A percentile compares a stretch with the other conserved stretches of the same genome.
Conservation (phyloP, 495 filamentous ascomycete genomes). For the Aspergillus wentii region DNA sequence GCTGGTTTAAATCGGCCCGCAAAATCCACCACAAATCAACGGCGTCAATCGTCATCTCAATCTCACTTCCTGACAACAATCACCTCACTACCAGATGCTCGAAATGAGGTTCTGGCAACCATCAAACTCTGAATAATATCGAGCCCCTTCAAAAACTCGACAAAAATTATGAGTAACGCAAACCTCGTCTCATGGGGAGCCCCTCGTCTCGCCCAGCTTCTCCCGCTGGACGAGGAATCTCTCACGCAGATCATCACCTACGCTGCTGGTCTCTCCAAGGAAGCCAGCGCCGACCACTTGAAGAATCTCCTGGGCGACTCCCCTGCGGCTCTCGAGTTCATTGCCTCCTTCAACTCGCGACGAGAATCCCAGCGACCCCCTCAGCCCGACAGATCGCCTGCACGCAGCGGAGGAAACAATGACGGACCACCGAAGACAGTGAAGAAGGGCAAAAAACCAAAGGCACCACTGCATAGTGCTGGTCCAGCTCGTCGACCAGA, state of each 20-base stretch:
- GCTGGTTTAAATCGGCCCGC: too few relatives aligned
- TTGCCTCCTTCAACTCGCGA: slow-evolving; percentile 80
- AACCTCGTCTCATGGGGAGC: slow-evolving; percentile 49
- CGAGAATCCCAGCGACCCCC: slow-evolving; percentile 39
- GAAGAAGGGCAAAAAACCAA: slow-evolving; percentile 52
- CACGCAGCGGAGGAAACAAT: slow-evolving; percentile 19
- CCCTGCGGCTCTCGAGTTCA: slow-evolving; percentile 81
- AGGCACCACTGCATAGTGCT: slow-evolving; percentile 53
- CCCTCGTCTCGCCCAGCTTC: slow-evolving; percentile 66
- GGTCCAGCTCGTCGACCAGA: slow-evolving; percentile 55
- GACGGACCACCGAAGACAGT: slow-evolving; percentile 10
- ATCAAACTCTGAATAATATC: too few relatives aligned
- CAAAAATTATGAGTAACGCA: slow-evolving; percentile 10
- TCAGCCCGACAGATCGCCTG: slow-evolving; percentile 15
- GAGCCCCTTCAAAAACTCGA: too few relatives aligned
- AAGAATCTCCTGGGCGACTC: slow-evolving; percentile 86
- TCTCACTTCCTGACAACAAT: too few relatives aligned
- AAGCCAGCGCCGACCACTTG: slow-evolving; percentile 75
- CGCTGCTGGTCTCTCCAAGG: slow-evolving; percentile 63
- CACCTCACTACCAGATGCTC: too few relatives aligned
- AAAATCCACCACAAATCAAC: too few relatives aligned
- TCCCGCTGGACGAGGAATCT: slow-evolving; percentile 80
- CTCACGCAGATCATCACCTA: slow-evolving; percentile 79
- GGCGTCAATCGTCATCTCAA: too few relatives aligned
- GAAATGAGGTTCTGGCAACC: too few relatives aligned